Evolutionary conservation across 805 yeast species (phyloP).

Genomic region (Ogataea neopini): DNA sequence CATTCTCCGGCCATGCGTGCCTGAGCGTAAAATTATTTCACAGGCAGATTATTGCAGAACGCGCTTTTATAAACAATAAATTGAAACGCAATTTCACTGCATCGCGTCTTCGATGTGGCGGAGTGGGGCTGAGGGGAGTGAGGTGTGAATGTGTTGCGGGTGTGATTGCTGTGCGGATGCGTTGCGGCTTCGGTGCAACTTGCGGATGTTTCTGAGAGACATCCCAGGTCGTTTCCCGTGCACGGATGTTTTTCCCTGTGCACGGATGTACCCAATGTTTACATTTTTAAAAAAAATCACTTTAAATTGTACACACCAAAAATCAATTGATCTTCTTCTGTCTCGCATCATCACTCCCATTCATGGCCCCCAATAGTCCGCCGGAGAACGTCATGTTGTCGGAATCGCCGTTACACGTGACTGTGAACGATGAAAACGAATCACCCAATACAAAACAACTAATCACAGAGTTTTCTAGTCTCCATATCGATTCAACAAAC

Average conservation of each 20-base stretch:
- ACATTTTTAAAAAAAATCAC: no score
- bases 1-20: conserved; percentile 6
- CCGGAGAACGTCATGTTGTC: not conserved
- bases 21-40: not conserved
- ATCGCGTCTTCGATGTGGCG: not conserved
- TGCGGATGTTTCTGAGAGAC: no score
- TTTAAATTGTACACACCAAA: no score
- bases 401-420: conserved; percentile 4
- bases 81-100: not conserved
- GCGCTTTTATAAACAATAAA: not conserved
- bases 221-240: conserved; percentile 1
- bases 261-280: no score
- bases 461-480: conserved; percentile 5
- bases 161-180: no score
- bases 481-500: conserved; percentile 1
- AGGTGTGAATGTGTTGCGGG: no score
- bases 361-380: not conserved
- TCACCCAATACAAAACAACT: conserved; percentile 10
- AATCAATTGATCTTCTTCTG: not conserved
- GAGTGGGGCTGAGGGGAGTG: not conserved
- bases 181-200: no score
- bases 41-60: conserved; percentile 1
- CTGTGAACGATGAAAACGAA: conserved; percentile 11
- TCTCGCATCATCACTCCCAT: not conserved
- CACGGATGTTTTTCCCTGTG: conserved; percentile 6